Base-by-base conservation (phyloP, 116 monocot species). In the Papilionanthe hybrid region DNA sequence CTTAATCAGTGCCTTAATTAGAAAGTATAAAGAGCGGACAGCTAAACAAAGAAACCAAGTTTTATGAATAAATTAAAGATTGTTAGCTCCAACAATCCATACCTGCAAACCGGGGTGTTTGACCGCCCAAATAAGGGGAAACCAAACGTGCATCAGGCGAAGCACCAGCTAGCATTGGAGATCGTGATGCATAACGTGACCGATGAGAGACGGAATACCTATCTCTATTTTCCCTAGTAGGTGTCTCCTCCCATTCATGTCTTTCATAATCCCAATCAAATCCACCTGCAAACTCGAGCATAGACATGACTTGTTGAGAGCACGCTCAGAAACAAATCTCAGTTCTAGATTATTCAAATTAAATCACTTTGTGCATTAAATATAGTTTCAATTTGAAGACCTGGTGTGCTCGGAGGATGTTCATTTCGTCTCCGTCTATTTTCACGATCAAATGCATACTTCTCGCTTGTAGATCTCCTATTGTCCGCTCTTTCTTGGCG, bases 191-290 rank as follows among this genome's bases (percentile, higher is more conserved):
- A 56, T 76, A 81, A 9, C 80, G 83, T 27, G 83, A 78, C 60
- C 86, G 87, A 29, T 81, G 73, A 69, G 88, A 63, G 17, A 44
- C 63, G 66, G 87, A 84, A 56, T 86, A 82, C 42, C 42, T 78
- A 63, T 92, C 92, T 27, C 88, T 81, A 81, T 72, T 76, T 78
- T 84, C 84, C 13, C 82, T 84, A 56, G 81, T 90, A 58, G 96
- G 93, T 9, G 93, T 92, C 75, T 96, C 92, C 79, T 96, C 92
- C 93, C 96, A 96, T 81, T 94, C 92, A 89, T 87, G 90, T 73
- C 88, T 82, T 60, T 90, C 90, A 82, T 90, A 85, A 79, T 96
- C 96, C 96, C 96, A 96, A 9, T 88, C 91, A 60, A 89, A 90
- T 77, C 89, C 79, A 77, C 20, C 96, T 93, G 78, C 73, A 58